Base-by-base conservation (phyloP, 2,329 filamentous ascomycete species). In the Cordyceps javanica region DNA sequence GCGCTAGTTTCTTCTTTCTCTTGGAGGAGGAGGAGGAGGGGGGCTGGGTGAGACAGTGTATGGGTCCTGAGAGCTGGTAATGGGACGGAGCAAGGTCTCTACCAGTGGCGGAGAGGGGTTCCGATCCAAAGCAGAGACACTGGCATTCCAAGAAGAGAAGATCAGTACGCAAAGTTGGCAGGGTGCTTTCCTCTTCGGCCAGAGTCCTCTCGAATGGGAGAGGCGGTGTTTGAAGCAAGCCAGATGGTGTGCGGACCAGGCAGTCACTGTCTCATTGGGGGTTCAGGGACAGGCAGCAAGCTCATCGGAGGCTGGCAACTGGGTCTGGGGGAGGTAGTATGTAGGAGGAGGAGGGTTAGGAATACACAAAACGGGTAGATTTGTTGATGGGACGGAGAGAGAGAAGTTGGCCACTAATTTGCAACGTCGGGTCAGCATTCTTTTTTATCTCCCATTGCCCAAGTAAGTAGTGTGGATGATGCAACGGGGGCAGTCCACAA, bases 91-190 rank as follows among this genome's bases (percentile, higher is more conserved):
- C 55, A 60, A 67, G 66, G 64, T 68, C 60, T n/a, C 63, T 69
- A 61, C 63, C 61, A 68, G 68, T 68, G 68, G 69, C 66, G 66
- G 60, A 67, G 62, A 60, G 66, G 61, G 58, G 62, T 68, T 68
- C 66, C 69, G 64, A 72, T 71, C 67, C 69, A 71, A 61, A 62
- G 49, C 59, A 70, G 64, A 72, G 69, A 69, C 71, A 72, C 61
- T 71, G 46, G 64, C 69, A 73, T 73, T 73, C 71, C 71, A 70
- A 64, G 60, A 67, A 66, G 64, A 66, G 66, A 65, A 63, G 61
- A 64, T 63, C 58, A 52, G 41, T 60, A n/a, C 7, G 26, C 30
- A 48, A 30, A 55, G 51, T 44, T 16, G 36, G 51, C 28, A 42
- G 38, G 51, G 36, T 28, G 57, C 44, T 44, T 59, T 59, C 52